Conservation (phyloP, 768 basidiomycete genomes). For the Boletellus ananiceps region DNA sequence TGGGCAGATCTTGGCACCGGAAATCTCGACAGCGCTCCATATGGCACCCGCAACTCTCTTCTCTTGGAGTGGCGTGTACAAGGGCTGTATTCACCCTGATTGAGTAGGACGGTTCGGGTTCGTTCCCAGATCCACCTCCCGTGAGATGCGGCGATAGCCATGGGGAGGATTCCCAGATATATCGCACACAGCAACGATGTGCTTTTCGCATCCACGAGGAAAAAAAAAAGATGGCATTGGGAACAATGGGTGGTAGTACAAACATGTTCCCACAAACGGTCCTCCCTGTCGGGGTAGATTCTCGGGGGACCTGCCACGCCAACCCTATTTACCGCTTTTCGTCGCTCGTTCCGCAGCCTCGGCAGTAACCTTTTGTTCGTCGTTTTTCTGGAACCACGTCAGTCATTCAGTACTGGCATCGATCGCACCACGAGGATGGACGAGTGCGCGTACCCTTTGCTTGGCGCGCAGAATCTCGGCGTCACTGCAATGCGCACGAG, state of each 20-base stretch:
- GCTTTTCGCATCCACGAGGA: neutral
- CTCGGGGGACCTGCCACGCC: conserved; percentile 18
- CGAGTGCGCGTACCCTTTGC: conserved; percentile 56
- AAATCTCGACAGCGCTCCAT: conserved; percentile 8
- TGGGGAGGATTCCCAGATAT: conserved; percentile 10
- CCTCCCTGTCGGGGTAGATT: conserved; percentile 13
- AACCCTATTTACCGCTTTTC: conserved; percentile 35
- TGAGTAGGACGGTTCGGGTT: conserved; percentile 3
- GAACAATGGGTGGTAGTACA: conserved; percentile 9
- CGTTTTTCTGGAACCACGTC: conserved; percentile 44
- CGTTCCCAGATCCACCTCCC: conserved; percentile 18
- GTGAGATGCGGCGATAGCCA: conserved; percentile 23
- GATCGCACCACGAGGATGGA: neutral
- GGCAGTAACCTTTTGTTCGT: conserved; percentile 42
- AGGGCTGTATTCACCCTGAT: conserved; percentile 6
- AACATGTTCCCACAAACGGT: conserved; percentile 13
- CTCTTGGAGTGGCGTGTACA: no score
- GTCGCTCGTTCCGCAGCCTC: conserved; percentile 14
- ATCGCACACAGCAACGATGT: neutral
- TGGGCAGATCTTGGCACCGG: conserved; percentile 4
- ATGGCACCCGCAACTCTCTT: neutral
- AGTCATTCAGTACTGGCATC: neutral
- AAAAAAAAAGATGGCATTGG: conserved; percentile 14
- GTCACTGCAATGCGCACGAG: conserved; percentile 46
- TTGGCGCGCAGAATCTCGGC: conserved; percentile 72